Evolutionary conservation across 1,139 yeast species (phyloP), one percentile per base, ranked within the genome.

Genomic region (Yamadazyma oceani): DNA sequence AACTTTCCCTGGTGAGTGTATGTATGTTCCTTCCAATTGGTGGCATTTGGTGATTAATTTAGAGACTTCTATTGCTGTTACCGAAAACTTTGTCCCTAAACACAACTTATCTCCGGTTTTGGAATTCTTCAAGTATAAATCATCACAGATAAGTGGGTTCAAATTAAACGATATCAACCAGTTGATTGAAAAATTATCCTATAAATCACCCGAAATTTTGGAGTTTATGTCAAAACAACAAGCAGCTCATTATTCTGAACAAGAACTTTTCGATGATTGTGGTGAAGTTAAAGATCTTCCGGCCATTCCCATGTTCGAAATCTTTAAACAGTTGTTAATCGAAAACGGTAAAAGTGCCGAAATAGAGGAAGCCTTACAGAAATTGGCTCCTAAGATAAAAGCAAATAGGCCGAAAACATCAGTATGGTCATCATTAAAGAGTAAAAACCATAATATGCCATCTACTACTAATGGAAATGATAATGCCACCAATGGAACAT

Each of bases 11-110:
- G 92, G 92, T 5, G 95, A 89, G 57, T 82, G 88, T 47, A 76
- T 88, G 74, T 80, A 85, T 55, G 97, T 89, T 4, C 97, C 97
- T 2, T 74, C 90, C 15, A 95, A 95, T 1, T 89, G 97, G 97
- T 89, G 97, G 97, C 97, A 89, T 64, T 69, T 81, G 29, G 97
- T 89, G 17, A 85, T 88, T 17, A 89, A 89, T 52, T 55, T 89
- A 17, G 88, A 84, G 43, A 90, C 85, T 51, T 72, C 83, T 13
- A 82, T 85, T 29, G 90, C 96, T 0, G 62, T 88, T 51, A 89
- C 97, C 0, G 95, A 87, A 48, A 89, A 89, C 55, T 89, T 88
- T 59, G 92, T 87, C 5, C 95, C 96, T 0, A 55, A 56, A 28
- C 69, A 76, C 26, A 76, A 78, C 37, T 64, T 85, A 19, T 68